Percentiles rank a stretch among this genome's conserved stretches.
Conservation (phyloP, 495 filamentous ascomycete species). For the Penicillium chermesinum region DNA sequence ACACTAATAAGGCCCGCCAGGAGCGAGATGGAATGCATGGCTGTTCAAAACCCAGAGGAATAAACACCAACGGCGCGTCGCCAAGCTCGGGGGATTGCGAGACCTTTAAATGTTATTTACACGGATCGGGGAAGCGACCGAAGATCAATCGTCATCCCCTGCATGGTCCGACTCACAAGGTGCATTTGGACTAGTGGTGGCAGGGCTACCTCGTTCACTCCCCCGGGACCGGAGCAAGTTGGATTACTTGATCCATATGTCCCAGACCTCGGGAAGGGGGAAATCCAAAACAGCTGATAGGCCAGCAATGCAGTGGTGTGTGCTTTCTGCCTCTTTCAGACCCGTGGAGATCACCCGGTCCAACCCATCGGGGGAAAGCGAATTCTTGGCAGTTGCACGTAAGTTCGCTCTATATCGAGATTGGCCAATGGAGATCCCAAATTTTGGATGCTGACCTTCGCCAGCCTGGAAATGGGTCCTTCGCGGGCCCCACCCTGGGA, state of each 20-base stretch:
- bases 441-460: neutral
- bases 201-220: neutral
- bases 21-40: constrained; percentile 29
- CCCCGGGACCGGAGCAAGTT: too few species aligned
- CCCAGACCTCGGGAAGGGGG: neutral
- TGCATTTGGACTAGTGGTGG: neutral
- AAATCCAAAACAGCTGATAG: neutral
- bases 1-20: constrained; percentile 31
- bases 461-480: neutral
- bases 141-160: neutral
- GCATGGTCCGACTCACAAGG: neutral
- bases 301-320: too few species aligned
- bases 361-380: too few species aligned
- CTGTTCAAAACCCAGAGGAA: neutral
- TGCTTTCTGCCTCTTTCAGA: too few species aligned
- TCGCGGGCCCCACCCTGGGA: neutral
- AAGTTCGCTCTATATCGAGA: too few species aligned
- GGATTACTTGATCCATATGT: neutral
- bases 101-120: neutral
- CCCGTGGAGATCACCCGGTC: too few species aligned
- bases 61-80: neutral
- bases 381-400: too few species aligned
- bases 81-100: neutral
- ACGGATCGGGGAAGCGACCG: too few species aligned
- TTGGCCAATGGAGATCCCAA: too few species aligned